Evolutionary conservation across 148 eudicot species (phyloP).

Genomic region (Amaranthus hypochondriacus): DNA sequence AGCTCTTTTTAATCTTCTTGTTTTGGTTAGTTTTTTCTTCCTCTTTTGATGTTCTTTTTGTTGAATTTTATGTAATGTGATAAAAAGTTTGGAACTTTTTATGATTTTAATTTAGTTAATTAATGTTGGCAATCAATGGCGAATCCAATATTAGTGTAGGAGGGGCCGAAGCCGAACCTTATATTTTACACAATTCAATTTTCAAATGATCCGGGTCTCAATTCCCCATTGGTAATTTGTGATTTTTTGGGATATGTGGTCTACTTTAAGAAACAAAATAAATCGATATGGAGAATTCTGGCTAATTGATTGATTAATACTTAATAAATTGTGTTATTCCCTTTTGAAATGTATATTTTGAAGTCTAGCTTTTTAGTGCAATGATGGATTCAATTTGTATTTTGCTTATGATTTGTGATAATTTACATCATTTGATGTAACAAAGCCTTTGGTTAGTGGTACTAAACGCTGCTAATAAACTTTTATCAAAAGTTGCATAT

Average conservation of each 20-base stretch:
- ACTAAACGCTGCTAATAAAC: no score
- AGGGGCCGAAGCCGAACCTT: no score
- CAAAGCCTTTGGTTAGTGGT: no score
- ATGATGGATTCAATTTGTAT: slow-evolving; percentile 5
- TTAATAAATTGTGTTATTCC: no score
- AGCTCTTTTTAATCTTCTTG: not conserved
- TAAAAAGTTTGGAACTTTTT: not conserved
- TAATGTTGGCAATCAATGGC: not conserved
- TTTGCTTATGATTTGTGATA: not conserved
- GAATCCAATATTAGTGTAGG: no score
- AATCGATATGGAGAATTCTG: not conserved
- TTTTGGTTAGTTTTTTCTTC: slow-evolving; percentile 1
- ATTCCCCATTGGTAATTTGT: not conserved
- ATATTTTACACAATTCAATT: no score
- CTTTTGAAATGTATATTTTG: no score
- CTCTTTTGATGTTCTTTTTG: not conserved
- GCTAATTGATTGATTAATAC: not conserved
- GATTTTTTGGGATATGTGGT: not conserved
- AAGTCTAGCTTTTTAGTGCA: not conserved
- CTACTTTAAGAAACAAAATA: no score
- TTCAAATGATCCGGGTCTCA: not conserved
- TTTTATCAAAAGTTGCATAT: no score
- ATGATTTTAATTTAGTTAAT: slow-evolving; percentile 8
- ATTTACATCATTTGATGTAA: no score
- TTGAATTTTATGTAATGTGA: slow-evolving; percentile 18